Percentiles rank a stretch among this genome's conserved stretches.
These are phyloP conservation scores for Salix koriyanagi DNA, from an alignment of 345 rosid species.

Conservation along the genomic window DNA sequence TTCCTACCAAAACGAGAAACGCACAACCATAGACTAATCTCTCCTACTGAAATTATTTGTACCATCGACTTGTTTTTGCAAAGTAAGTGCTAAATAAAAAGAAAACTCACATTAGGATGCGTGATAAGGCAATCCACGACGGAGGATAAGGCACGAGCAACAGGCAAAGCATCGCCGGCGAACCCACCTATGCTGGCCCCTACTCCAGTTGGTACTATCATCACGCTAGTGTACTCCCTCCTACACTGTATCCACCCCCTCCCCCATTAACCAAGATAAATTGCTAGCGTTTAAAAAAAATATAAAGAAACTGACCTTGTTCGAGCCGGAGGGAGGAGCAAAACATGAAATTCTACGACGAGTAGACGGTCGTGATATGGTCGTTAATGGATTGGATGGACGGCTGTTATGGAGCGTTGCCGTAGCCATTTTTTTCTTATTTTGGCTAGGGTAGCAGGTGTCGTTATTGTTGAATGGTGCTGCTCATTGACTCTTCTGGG, in stretches of 20 bases:
- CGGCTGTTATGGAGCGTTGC: constrained; percentile 19
- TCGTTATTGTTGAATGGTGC: not conserved
- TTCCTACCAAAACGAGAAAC: too few species aligned
- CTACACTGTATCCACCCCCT: constrained; percentile 29
- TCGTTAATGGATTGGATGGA: constrained; percentile 12
- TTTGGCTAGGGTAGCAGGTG: not conserved
- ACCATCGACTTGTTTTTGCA: not conserved
- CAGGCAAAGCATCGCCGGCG: constrained; percentile 62
- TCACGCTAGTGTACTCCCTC: constrained; percentile 57
- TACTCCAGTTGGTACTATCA: constrained; percentile 61
- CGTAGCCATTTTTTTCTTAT: constrained; percentile 19
- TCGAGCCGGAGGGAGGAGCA: constrained; percentile 14
- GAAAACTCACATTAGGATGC: constrained; percentile 46
- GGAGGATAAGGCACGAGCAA: constrained; percentile 52
- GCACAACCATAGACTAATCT: too few species aligned
- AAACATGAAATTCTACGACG: constrained; percentile 16
- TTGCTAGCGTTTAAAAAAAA: not conserved
- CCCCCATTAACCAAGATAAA: not conserved
- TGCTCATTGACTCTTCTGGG: too few species aligned
- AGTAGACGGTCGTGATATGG: constrained; percentile 12
- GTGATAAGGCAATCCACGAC: constrained; percentile 64
- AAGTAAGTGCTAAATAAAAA: not conserved
- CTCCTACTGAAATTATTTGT: too few species aligned
- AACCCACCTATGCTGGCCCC: constrained; percentile 60
- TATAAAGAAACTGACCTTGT: constrained; percentile 24